Evolutionary conservation across 768 basidiomycete species (phyloP), one percentile per base, ranked within the genome.

Genomic region (Serpula lacrymans): DNA sequence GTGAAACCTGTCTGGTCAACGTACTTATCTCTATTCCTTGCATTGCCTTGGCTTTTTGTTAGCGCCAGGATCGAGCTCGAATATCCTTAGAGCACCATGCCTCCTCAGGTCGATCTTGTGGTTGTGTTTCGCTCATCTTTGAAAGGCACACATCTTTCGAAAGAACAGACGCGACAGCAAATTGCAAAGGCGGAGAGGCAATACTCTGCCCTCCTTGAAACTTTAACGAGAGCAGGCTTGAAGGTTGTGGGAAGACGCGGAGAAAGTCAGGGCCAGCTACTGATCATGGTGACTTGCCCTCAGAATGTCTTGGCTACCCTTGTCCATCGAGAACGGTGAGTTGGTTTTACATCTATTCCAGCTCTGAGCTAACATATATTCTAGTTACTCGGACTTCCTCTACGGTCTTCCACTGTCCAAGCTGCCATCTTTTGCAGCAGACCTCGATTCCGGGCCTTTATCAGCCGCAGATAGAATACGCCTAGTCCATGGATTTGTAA

Each of bases 381-480:
- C 6, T 50, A 90, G 85, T 42, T 74, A 82, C 52, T 78, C 81
- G 3, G 89, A 88, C 60, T 91, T 87, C 55, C 63, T 92, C 3
- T 80, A 79, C 34, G 82, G 84, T 10, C 65, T 93, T 21, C 84
- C 80, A n/a, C 74, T 71, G 41, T 69, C 68, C 29, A 69, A 70
- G 37, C 51, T 77, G 13, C 62, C 70, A 21, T 60, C 59, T 7
- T 58, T 60, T 9, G 65, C 71, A 5, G 59, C 65, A 21, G 72
- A 73, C 25, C 56, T 71, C 16, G 70, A 72, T 39, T 60, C 64
- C 2, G 64, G 65, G 3, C 63, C 74, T 1, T 62, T 88, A 21
- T 78, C 78, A 0, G 75, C 85, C 5, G 81, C 88, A 1, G 85
- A 92, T 53, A 78, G 84, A n/a, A 66, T 93, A 16, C 80, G 90